Conservation (phyloP, 495 filamentous ascomycete species). For the Cercophora scortea region DNA sequence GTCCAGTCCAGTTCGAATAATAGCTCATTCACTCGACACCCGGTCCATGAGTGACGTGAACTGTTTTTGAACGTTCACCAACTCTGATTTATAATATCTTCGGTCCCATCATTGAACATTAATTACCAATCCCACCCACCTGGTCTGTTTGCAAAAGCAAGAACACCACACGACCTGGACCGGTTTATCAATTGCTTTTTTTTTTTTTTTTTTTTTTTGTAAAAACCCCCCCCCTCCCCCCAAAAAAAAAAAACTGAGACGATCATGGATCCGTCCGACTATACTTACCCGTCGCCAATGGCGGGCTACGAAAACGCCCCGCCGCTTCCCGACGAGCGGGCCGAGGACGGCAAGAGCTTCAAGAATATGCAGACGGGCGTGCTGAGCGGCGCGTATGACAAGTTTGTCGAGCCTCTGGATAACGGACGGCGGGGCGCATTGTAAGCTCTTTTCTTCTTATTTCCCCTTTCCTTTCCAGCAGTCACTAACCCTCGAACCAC, state of each 20-base stretch:
- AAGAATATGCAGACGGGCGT: slow-evolving; percentile 49
- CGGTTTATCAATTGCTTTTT: no score
- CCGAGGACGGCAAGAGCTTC: slow-evolving; percentile 60
- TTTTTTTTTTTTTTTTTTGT: no score
- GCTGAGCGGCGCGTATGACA: slow-evolving; percentile 55
- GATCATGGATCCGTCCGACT: slow-evolving; percentile 13
- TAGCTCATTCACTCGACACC: no score
- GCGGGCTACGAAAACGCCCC: slow-evolving; percentile 56
- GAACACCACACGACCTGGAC: no score
- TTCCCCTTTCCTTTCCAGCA: background rate
- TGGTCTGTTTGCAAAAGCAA: no score
- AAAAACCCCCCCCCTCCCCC: no score
- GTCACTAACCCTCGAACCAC: background rate
- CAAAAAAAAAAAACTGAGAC: background rate
- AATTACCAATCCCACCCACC: no score
- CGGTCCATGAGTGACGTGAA: no score
- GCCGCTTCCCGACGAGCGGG: slow-evolving; percentile 53
- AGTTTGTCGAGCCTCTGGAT: slow-evolving; percentile 55
- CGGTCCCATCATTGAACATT: no score
- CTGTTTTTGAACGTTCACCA: no score
- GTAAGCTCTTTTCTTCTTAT: slow-evolving; percentile 22
- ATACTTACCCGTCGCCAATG: slow-evolving; percentile 58
- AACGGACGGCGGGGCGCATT: slow-evolving; percentile 54
- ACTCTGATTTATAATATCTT: no score
- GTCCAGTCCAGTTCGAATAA: no score